Evolutionary conservation across 139 green algal species (phyloP).

Genomic region (Tetratostichococcus sp.): DNA sequence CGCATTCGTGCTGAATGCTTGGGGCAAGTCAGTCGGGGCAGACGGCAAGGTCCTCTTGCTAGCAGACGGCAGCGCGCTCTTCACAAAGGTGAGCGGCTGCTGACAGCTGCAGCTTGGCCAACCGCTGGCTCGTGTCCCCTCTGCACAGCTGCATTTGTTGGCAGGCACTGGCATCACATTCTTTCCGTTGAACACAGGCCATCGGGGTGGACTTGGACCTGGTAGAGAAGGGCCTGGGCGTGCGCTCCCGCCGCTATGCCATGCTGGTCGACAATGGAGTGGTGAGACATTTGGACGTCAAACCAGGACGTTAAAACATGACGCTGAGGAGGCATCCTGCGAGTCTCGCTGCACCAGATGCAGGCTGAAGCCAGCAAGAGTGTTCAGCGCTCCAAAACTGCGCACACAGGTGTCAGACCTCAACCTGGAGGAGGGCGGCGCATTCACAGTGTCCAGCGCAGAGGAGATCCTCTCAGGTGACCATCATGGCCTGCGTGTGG

Average conservation of each 20-base stretch:
- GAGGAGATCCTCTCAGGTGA: conserved; percentile 77
- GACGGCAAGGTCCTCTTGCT: conserved; percentile 92
- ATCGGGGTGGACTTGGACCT: conserved; percentile 88
- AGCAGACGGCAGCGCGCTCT: conserved; percentile 82
- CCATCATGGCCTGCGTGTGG: too few species aligned
- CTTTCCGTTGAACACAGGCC: conserved; percentile 26
- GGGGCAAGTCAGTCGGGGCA: conserved; percentile 81
- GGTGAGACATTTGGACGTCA: conserved; percentile 27
- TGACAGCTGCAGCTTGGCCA: too few species aligned
- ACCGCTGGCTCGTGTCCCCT: too few species aligned
- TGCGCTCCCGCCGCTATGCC: conserved; percentile 79
- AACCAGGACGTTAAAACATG: too few species aligned
- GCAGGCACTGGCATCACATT: too few species aligned
- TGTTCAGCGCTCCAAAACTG: too few species aligned
- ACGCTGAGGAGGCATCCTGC: too few species aligned
- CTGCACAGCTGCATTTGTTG: too few species aligned
- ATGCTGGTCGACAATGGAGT: conserved; percentile 88
- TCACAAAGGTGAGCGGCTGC: conserved; percentile 54
- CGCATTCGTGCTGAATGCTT: conserved; percentile 95
- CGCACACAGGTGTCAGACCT: conserved; percentile 34
- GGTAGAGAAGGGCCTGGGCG: conserved; percentile 86
- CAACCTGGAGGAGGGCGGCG: conserved; percentile 96
- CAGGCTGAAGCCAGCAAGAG: too few species aligned
- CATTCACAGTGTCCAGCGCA: conserved; percentile 87
- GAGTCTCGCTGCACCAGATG: too few species aligned